Evolutionary conservation across 495 filamentous ascomycete genomes (phyloP), one percentile per base, ranked within the genome.

Genomic region (Glarea lozoyensis): DNA sequence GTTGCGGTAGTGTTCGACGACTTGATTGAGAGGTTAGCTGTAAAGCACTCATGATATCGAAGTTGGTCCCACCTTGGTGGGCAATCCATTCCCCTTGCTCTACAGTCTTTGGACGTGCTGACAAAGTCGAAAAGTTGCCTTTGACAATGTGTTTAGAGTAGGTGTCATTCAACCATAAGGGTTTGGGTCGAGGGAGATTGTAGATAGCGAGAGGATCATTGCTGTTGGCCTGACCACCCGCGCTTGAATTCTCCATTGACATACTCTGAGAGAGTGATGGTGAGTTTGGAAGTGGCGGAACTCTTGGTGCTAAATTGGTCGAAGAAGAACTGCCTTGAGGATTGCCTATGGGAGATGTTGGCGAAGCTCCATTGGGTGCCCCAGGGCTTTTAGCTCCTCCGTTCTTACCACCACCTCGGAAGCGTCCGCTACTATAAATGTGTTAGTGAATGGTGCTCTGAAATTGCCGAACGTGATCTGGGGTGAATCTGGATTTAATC

Each of bases 121-220:
- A 90, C 32, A 96, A 64, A 16, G 89, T 94, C 83, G 93, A 86
- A 60, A 94, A 94, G 63, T 94, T 96, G 33, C 89, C 89, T 64
- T 86, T 93, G 48, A 94, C 89, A 45, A 93, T 90, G 48, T 94
- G 74, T 52, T 80, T 82, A 32, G 84, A 79, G 56, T 88, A 85
- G 50, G 82, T 76, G 46, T 88, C 78, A 53, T 86, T 81, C 60
- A 89, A 76, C 80, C 54, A 86, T 69, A 54, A 65, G 56, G 43
- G 76, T 60, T 64, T 78, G 50, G 56, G 60, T 40, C 52, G 54
- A 21, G 63, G 63, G 3, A 77, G 63, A 36, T 70, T 72, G 46
- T 77, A 77, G 3, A 60, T 53, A 22, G 56, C 59, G 31, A 71
- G 54, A 11, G 64, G 46, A 20, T 73, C 79, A 29, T 29, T 29